Percentiles rank a stretch among this genome's conserved stretches.
Conservation (phyloP, 208 protist genomes). For the Perkinsela sp. region DNA sequence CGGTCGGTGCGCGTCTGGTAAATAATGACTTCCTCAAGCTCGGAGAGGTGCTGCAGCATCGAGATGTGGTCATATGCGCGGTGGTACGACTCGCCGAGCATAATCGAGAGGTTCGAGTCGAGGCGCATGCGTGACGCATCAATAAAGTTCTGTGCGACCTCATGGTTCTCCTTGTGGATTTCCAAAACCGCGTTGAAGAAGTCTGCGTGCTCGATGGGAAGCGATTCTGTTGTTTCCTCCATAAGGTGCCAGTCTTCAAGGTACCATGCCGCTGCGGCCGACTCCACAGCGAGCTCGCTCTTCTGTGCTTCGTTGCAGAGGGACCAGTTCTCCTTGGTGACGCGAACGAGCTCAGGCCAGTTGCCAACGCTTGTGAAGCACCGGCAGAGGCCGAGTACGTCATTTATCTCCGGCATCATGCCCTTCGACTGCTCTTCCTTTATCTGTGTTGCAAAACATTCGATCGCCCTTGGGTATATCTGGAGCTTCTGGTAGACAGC, state of each 20-base stretch:
- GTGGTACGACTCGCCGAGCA: constrained; percentile 50
- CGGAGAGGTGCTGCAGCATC: constrained; percentile 80
- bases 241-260: neutral
- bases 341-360: neutral
- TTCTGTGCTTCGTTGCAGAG: constrained; percentile 1
- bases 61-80: constrained; percentile 74
- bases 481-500: neutral
- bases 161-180: constrained; percentile 21
- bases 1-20: constrained; percentile 59
- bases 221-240: neutral
- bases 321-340: neutral
- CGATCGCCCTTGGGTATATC: neutral
- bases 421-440: neutral
- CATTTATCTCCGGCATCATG: neutral
- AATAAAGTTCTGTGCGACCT: constrained; percentile 16
- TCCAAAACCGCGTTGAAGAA: constrained; percentile 20
- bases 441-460: neutral
- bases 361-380: constrained; percentile 2
- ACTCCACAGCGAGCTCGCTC: neutral
- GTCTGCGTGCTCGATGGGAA: constrained; percentile 16
- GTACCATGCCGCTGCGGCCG: neutral
- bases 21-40: constrained; percentile 92
- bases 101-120: constrained; percentile 36
- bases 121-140: constrained; percentile 22
- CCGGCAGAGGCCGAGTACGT: neutral